These are phyloP conservation scores for Venturia effusa DNA, from an alignment of 2,329 filamentous ascomycete genomes.

Conservation along the genomic window DNA sequence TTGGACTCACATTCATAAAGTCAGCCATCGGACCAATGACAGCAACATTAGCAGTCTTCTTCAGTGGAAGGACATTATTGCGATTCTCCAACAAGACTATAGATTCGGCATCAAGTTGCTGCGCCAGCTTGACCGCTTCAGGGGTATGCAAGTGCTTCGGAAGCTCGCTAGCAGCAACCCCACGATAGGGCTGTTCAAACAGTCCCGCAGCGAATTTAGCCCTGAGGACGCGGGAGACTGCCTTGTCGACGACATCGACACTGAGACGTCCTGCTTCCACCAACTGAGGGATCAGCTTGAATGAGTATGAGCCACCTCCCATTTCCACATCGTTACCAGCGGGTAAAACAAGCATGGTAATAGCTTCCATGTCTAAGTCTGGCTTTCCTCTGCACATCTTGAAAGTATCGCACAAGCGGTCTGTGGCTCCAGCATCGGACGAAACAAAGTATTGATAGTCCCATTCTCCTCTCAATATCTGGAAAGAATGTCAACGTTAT, in stretches of 20 bases:
- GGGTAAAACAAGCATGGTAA: conserved; percentile 52
- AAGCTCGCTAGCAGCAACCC: conserved; percentile 36
- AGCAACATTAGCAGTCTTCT: conserved; percentile 50
- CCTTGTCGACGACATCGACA: conserved; percentile 50
- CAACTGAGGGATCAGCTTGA: conserved; percentile 54
- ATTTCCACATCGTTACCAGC: conserved; percentile 66
- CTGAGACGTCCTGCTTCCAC: conserved; percentile 51
- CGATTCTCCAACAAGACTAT: conserved; percentile 68
- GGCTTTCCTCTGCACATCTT: conserved; percentile 50
- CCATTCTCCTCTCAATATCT: conserved; percentile 62
- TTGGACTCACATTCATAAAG: conserved; percentile 51
- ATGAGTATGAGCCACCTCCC: conserved; percentile 66
- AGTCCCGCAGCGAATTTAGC: conserved; percentile 61
- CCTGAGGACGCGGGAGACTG: conserved; percentile 54
- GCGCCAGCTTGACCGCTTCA: conserved; percentile 48
- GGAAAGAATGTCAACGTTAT: conserved; percentile 14
- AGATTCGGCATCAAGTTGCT: conserved; percentile 56
- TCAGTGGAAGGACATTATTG: conserved; percentile 49
- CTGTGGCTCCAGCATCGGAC: conserved; percentile 60
- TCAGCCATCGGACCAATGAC: conserved; percentile 46
- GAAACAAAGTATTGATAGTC: conserved; percentile 59
- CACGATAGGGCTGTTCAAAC: conserved; percentile 59
- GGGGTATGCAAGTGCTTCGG: conserved; percentile 50
- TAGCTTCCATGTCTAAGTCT: conserved; percentile 51
- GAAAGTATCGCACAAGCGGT: conserved; percentile 55